Percentiles rank a stretch among this genome's conserved stretches.
phyloP scores from a whole-genome alignment of 805 yeast genomes.

The Hanseniaspora lachancei region DNA sequence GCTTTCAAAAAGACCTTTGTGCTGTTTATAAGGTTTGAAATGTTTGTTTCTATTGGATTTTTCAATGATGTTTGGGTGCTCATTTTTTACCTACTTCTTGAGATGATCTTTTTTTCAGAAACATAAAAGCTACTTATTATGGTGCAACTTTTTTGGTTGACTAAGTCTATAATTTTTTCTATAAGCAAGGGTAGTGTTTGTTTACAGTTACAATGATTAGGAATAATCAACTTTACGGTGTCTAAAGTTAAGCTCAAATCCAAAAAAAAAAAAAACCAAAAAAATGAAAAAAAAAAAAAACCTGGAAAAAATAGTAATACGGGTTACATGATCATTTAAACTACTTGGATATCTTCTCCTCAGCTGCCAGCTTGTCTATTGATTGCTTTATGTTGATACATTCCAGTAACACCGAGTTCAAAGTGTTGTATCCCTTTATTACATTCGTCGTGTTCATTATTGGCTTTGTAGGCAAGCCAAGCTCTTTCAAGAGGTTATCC shows the following conservation, averaged over 20 bases:
- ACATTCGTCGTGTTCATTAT: constrained; percentile 76
- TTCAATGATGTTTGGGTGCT: neutral
- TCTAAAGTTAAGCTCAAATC: neutral
- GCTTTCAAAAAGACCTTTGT: constrained; percentile 81
- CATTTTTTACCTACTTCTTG: constrained; percentile 10
- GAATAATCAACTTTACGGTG: neutral
- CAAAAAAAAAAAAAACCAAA: neutral
- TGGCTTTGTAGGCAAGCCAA: constrained; percentile 70
- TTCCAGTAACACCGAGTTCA: constrained; percentile 1
- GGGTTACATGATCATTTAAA: neutral
- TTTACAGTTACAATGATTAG: neutral
- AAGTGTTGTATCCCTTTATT: constrained; percentile 31
- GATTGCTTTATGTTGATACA: constrained; percentile 2
- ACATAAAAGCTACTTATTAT: no score
- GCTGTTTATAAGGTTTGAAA: constrained; percentile 66
- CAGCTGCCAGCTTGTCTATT: constrained; percentile 76
- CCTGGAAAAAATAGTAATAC: neutral
- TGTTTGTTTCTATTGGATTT: constrained; percentile 61
- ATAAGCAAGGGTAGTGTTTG: no score
- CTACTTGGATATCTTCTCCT: constrained; percentile 33
- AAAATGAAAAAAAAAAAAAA: no score
- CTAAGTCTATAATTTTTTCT: no score
- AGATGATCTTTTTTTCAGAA: no score
- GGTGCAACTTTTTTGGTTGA: no score
- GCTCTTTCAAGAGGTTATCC: constrained; percentile 52